Conservation (phyloP, 352 stramenopile species). For the Phytophthora tubulina region DNA sequence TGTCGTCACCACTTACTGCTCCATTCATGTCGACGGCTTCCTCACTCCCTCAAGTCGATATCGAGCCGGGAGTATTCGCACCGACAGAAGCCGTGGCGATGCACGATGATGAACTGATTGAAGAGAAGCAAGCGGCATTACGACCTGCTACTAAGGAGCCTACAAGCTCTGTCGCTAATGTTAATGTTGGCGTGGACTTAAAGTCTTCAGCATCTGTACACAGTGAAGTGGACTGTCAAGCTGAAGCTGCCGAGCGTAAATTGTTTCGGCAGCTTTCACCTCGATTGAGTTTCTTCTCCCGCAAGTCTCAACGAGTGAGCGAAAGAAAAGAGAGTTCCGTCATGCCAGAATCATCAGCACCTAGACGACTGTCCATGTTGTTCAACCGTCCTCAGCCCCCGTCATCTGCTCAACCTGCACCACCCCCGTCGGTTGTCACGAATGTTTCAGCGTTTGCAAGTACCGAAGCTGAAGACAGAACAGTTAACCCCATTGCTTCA, state of each 20-base stretch:
- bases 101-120: conserved; percentile 7
- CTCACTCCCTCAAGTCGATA: neutral
- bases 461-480: conserved; percentile 32
- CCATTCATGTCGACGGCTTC: neutral
- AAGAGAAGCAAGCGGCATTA: conserved; percentile 4
- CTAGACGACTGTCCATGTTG: conserved; percentile 27
- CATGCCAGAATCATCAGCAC: conserved; percentile 12
- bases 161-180: neutral
- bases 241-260: conserved; percentile 11
- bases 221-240: conserved; percentile 1
- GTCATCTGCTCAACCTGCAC: neutral
- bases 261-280: conserved; percentile 28
- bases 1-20: neutral
- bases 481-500: conserved; percentile 40
- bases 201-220: neutral
- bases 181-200: neutral
- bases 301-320: conserved; percentile 4
- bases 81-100: neutral
- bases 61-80: conserved; percentile 11
- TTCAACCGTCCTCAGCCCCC: conserved; percentile 27
- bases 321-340: neutral
- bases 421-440: conserved; percentile 2
- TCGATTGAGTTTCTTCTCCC: conserved; percentile 30
- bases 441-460: conserved; percentile 1
- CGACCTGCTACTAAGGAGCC: neutral